A percentile compares a stretch with the other conserved stretches of the same genome.
Evolutionary conservation across 257 asterid species (phyloP).

Genomic region (Przewalskia tangutica): DNA sequence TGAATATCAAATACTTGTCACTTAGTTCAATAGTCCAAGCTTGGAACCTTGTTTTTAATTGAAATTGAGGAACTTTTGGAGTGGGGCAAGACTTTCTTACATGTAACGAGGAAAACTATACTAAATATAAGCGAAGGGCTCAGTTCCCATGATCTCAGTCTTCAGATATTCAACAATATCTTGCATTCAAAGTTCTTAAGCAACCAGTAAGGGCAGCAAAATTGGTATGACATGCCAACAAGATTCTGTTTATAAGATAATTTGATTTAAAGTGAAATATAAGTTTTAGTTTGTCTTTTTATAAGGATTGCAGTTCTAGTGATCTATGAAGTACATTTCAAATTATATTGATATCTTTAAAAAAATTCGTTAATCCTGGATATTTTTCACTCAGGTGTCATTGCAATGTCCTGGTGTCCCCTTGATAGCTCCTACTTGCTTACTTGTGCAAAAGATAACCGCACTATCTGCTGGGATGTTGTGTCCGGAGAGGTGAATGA

Average conservation of each 20-base stretch:
- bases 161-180: background rate
- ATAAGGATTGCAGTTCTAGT: background rate
- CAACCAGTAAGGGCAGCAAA: background rate
- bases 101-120: background rate
- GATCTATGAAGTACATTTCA: background rate
- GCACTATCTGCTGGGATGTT: slow-evolving; percentile 98
- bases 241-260: background rate
- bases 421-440: slow-evolving; percentile 82
- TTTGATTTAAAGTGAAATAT: background rate
- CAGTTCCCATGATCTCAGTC: background rate
- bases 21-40: background rate
- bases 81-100: background rate
- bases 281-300: background rate
- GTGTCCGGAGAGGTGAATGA: slow-evolving; percentile 67
- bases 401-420: slow-evolving; percentile 99
- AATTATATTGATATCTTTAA: background rate
- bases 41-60: background rate
- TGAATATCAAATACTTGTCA: background rate
- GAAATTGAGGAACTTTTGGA: background rate
- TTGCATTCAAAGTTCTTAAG: background rate
- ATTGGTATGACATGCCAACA: background rate
- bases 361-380: background rate
- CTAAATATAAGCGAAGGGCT: background rate
- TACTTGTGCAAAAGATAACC: slow-evolving; percentile 97
- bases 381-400: slow-evolving; percentile 57